Evolutionary conservation across 805 yeast species (phyloP).

Genomic region (Ogataea neopini): DNA sequence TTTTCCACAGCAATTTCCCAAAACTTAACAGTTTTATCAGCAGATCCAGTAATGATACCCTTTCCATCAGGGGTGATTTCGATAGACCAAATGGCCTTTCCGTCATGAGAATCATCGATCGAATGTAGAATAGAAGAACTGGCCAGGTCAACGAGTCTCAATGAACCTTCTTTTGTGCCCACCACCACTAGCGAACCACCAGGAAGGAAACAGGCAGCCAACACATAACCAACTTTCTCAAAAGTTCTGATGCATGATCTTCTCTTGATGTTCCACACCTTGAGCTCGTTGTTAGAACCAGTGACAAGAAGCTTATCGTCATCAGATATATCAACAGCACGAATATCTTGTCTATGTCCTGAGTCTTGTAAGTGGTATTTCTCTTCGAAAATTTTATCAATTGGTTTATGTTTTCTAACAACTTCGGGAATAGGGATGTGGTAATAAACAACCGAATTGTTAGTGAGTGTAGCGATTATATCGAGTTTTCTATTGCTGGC

Average conservation of each 20-base stretch:
- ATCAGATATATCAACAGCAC: constrained; percentile 78
- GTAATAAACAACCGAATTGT: constrained; percentile 76
- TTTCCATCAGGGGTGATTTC: constrained; percentile 87
- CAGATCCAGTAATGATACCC: constrained; percentile 86
- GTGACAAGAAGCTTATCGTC: constrained; percentile 82
- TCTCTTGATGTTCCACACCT: constrained; percentile 82
- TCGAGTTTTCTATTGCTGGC: constrained; percentile 52
- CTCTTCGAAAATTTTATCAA: constrained; percentile 44
- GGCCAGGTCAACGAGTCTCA: constrained; percentile 85
- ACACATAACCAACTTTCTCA: constrained; percentile 78
- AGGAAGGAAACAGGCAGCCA: constrained; percentile 79
- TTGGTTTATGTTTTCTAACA: constrained; percentile 47
- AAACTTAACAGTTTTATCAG: constrained; percentile 85
- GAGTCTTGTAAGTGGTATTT: constrained; percentile 63
- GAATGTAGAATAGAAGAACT: constrained; percentile 72
- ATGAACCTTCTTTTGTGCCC: constrained; percentile 84
- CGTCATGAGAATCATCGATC: constrained; percentile 73
- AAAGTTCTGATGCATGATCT: constrained; percentile 80
- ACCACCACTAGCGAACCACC: constrained; percentile 86
- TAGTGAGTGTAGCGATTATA: constrained; percentile 62
- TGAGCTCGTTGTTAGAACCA: constrained; percentile 86
- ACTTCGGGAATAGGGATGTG: constrained; percentile 57
- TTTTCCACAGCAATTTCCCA: constrained; percentile 80
- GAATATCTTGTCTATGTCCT: constrained; percentile 90
- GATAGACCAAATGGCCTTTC: constrained; percentile 82